phyloP scores from a whole-genome alignment of 768 basidiomycete species.

The Serendipita sp. region DNA sequence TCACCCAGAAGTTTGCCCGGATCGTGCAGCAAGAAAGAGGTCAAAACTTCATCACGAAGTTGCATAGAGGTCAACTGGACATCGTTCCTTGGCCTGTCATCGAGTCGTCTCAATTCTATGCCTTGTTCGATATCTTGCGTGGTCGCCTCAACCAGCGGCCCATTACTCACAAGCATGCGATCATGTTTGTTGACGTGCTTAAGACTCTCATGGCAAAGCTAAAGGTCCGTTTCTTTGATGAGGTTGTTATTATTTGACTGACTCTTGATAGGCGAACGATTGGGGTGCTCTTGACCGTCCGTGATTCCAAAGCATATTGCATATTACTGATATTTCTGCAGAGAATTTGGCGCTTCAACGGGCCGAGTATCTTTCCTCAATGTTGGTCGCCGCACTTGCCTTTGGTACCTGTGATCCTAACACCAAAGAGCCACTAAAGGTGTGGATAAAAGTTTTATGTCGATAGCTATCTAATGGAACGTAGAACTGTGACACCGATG shows the following conservation, averaged over 20 bases:
- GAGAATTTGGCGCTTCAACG: slow-evolving; percentile 19
- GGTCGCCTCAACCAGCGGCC: slow-evolving; percentile 31
- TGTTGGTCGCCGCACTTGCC: slow-evolving; percentile 35
- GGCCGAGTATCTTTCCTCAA: slow-evolving; percentile 23
- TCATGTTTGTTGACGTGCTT: slow-evolving; percentile 39
- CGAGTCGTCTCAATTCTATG: slow-evolving; percentile 44
- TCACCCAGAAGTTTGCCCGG: slow-evolving; percentile 39
- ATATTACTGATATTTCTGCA: slow-evolving; percentile 4
- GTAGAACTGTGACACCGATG: slow-evolving; percentile 40
- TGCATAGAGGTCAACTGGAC: slow-evolving; percentile 38
- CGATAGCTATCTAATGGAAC: background rate
- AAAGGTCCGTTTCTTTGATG: slow-evolving; percentile 26
- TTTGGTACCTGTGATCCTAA: slow-evolving; percentile 33
- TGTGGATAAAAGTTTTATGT: slow-evolving; percentile 13
- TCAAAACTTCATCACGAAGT: slow-evolving; percentile 43
- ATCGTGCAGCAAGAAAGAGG: slow-evolving; percentile 47
- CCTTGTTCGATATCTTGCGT: slow-evolving; percentile 33
- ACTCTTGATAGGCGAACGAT: slow-evolving; percentile 34
- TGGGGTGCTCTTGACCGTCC: slow-evolving; percentile 50
- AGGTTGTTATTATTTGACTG: background rate
- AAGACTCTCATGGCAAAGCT: slow-evolving; percentile 55
- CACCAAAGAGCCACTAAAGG: slow-evolving; percentile 33
- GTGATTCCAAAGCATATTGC: slow-evolving; percentile 13
- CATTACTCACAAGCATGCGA: slow-evolving; percentile 34
- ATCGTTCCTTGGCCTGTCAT: slow-evolving; percentile 59